A percentile compares a stretch with the other conserved stretches of the same genome.
phyloP scores from a whole-genome alignment of 2,329 filamentous ascomycete species.

The Plenodomus tracheiphilus region DNA sequence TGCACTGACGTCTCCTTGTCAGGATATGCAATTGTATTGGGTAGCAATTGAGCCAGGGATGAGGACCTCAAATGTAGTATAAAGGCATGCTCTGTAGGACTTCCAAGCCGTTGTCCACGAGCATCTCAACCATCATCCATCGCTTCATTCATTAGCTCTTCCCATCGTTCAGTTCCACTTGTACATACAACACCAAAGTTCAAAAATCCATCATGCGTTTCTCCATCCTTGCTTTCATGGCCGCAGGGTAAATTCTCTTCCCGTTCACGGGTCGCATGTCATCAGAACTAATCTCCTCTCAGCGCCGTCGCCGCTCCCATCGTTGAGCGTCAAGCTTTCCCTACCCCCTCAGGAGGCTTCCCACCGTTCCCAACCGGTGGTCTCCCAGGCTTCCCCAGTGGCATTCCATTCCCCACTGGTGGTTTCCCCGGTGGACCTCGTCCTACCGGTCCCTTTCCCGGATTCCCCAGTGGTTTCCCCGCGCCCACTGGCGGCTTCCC shows the following conservation, averaged over 20 bases:
- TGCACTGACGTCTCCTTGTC: neutral
- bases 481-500: neutral
- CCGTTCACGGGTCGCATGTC: neutral
- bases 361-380: slow-evolving; percentile 4
- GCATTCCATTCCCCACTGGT: neutral
- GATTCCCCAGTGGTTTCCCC: neutral
- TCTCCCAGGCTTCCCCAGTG: slow-evolving; percentile 2
- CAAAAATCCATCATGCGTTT: slow-evolving; percentile 10
- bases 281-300: slow-evolving; percentile 1
- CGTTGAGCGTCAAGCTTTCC: slow-evolving; percentile 5
- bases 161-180: neutral
- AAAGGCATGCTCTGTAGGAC: neutral
- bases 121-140: neutral
- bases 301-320: slow-evolving; percentile 17
- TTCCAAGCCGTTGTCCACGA: neutral
- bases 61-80: neutral
- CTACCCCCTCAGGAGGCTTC: slow-evolving; percentile 1
- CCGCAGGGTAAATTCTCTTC: slow-evolving; percentile 7
- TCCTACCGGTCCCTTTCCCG: neutral
- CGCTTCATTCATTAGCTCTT: neutral
- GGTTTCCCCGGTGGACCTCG: neutral
- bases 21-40: neutral
- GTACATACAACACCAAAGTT: neutral
- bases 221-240: slow-evolving; percentile 10
- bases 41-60: neutral